phyloP scores from a whole-genome alignment of 805 yeast genomes.

The Zygosaccharomyces kombuchaensis region DNA sequence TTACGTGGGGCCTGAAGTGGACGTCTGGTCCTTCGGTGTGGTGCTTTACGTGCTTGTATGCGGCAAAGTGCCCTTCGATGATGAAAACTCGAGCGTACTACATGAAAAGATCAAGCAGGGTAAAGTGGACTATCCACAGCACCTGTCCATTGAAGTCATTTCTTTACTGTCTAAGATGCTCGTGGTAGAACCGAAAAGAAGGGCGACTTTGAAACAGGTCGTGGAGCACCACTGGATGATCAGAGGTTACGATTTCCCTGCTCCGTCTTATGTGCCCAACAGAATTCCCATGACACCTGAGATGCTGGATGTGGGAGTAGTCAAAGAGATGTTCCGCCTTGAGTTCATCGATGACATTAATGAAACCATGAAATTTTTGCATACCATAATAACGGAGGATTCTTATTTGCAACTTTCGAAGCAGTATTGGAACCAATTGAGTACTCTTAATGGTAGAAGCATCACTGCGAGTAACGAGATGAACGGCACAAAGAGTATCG shows the following conservation, averaged over 20 bases:
- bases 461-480: conserved; percentile 12
- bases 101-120: conserved; percentile 95
- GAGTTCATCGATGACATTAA: conserved; percentile 70
- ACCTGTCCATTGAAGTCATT: conserved; percentile 73
- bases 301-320: conserved; percentile 46
- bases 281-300: conserved; percentile 59
- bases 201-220: conserved; percentile 78
- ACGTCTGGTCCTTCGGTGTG: conserved; percentile 97
- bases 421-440: conserved; percentile 28
- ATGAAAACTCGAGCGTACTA: conserved; percentile 82
- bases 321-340: conserved; percentile 69
- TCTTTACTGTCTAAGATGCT: conserved; percentile 82
- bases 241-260: conserved; percentile 74
- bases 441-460: conserved; percentile 12
- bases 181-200: conserved; percentile 78
- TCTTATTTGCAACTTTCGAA: conserved; percentile 44
- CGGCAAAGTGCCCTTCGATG: conserved; percentile 98
- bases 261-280: conserved; percentile 67
- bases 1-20: conserved; percentile 94
- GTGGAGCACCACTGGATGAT: conserved; percentile 92
- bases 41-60: conserved; percentile 92
- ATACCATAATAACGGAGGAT: conserved; percentile 53
- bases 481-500: conserved; percentile 10
- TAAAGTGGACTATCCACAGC: conserved; percentile 82
- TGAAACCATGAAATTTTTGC: conserved; percentile 52